These are phyloP conservation scores for Aspergillus fijiensis DNA, from an alignment of 2,329 filamentous ascomycete genomes.

Conservation along the genomic window DNA sequence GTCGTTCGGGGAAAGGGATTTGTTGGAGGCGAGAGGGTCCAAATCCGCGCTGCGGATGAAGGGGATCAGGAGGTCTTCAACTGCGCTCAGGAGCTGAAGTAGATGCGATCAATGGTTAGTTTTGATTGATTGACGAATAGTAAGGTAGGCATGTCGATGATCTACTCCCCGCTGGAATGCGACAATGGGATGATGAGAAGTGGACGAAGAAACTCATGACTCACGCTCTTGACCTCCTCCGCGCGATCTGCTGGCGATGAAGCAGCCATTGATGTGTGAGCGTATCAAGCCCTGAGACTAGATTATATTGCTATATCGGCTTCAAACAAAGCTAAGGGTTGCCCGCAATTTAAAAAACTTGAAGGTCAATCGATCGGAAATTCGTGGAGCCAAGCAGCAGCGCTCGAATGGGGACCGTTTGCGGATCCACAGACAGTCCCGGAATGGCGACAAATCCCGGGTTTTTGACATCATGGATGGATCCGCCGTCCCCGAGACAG, in stretches of 20 bases:
- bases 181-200: background rate
- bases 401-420: background rate
- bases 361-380: background rate
- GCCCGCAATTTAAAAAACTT: too few relatives aligned
- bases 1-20: slow-evolving; percentile 11
- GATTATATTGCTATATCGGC: background rate
- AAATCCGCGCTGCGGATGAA: slow-evolving; percentile 47
- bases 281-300: background rate
- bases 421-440: slow-evolving; percentile 4
- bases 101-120: slow-evolving; percentile 5
- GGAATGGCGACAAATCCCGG: slow-evolving; percentile 4
- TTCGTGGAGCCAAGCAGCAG: background rate
- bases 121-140: background rate
- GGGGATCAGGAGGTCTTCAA: slow-evolving; percentile 45
- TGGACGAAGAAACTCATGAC: slow-evolving; percentile 19
- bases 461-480: slow-evolving; percentile 3
- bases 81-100: slow-evolving; percentile 38
- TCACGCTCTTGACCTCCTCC: slow-evolving; percentile 45
- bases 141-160: background rate
- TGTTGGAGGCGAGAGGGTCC: slow-evolving; percentile 16
- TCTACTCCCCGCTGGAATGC: background rate
- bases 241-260: slow-evolving; percentile 30
- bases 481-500: background rate
- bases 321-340: background rate
- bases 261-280: slow-evolving; percentile 23